Evolutionary conservation across 2,329 filamentous ascomycete species (phyloP).

Genomic region (Apiospora malaysiana): DNA sequence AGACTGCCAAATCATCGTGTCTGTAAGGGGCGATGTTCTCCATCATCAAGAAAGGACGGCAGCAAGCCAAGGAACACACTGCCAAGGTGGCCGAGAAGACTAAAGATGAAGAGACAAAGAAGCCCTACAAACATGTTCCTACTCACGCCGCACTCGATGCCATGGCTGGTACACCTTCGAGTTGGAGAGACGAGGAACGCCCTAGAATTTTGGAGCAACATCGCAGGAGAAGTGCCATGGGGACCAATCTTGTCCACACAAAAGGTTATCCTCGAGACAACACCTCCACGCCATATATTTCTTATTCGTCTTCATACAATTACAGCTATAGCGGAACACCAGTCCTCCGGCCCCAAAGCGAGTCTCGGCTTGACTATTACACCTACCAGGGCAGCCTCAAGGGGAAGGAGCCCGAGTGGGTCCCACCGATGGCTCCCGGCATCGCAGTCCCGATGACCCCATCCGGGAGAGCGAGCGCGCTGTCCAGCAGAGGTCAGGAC

Average conservation of each 20-base stretch:
- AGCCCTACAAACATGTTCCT: conserved; percentile 65
- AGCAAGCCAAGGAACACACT: conserved; percentile 61
- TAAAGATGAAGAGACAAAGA: conserved; percentile 50
- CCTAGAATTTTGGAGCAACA: conserved; percentile 57
- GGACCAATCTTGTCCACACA: conserved; percentile 43
- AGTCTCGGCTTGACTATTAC: conserved; percentile 31
- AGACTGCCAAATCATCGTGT: not conserved
- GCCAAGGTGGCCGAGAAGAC: conserved; percentile 53
- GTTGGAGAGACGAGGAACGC: conserved; percentile 55
- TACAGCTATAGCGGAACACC: conserved; percentile 52
- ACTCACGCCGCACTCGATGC: conserved; percentile 67
- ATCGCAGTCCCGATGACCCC: conserved; percentile 9
- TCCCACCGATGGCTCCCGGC: not conserved
- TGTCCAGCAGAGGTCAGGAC: conserved; percentile 4
- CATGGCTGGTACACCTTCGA: conserved; percentile 57
- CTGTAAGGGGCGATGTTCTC: conserved; percentile 61
- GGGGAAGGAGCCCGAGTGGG: conserved; percentile 35
- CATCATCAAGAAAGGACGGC: conserved; percentile 56
- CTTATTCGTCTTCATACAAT: conserved; percentile 51
- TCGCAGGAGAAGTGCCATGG: conserved; percentile 54
- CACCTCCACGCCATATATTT: conserved; percentile 53
- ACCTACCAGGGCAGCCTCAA: conserved; percentile 30
- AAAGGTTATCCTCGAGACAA: conserved; percentile 49
- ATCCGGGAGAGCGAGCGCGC: not conserved
- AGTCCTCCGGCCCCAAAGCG: conserved; percentile 32